Base-by-base conservation (phyloP, 345 rosid genomes). In the Firmiana major region DNA sequence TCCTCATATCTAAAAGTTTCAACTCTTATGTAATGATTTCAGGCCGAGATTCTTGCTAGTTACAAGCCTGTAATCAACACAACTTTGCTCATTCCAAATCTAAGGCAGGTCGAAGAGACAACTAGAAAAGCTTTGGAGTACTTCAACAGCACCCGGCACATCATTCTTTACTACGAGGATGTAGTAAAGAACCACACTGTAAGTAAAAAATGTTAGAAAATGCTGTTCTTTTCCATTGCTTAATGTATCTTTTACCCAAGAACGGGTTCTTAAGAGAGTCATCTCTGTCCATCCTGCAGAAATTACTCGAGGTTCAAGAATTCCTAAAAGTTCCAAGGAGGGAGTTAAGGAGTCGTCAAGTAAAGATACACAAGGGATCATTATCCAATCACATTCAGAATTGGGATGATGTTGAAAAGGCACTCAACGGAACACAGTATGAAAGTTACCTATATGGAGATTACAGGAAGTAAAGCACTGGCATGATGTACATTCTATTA, bases 41-140 rank as follows among this genome's bases (percentile, higher is more conserved):
- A 96, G 99, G 99, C 99, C 26, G 97, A 88, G 82, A 89, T 94
- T 79, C 91, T 97, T 68, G 99, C 98, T 13, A 89, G 85, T 1
- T 97, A 97, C 84, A 97, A 92, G 79, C 97, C 99, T 74, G 70
- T 71, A 7, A 84, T 97, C 78, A 90, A 94, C 79, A 79, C 98
- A 21, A 87, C 88, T 2, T 78, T 85, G 83, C 85, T 97, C 64
- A 51, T 92, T 63, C 78, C 78, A n/a, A 88, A 88, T 73, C 84
- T 97, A 79, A 87, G 84, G 87, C 90, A 90, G 84, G 90, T 89
- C 34, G 90, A 89, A 83, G 93, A 86, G 49, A 90, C 86, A 79
- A 88, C 93, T 26, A 76, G 83, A 63, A 92, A 87, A 79, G 98
- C 94, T 45, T 84, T 94, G 79, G 88, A 89, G 79, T 91, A 87